Evolutionary conservation across 2,329 filamentous ascomycete species (phyloP), one percentile per base, ranked within the genome.

Genomic region (Aureobasidium musti): DNA sequence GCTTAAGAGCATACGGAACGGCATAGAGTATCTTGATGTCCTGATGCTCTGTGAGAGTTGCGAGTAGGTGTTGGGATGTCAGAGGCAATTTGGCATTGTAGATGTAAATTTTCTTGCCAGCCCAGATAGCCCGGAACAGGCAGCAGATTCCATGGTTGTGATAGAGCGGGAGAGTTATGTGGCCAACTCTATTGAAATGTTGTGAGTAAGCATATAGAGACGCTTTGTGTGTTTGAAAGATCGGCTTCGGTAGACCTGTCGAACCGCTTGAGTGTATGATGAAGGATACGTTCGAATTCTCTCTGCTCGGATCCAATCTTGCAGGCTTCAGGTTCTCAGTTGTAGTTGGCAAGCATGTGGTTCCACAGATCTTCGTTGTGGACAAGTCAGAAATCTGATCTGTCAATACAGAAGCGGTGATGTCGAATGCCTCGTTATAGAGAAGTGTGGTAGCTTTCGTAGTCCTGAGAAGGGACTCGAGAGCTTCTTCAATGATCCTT

Each of bases 1-100:
- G 74, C 70, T 88, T 88, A 21, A 89, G 73, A 0, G 83, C 82
- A 69, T 88, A 89, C 0, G 87, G 87, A 0, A 89, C 87, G 1
- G 80, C 82, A 67, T 86, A 83, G n/a, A 89, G 81, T 23, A 84
- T 82, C 57, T 87, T 83, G 37, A 72, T 71, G 6, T 71, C 70
- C 28, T 66, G 70, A 33, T 70, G 70, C 23, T 68, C 45, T 19
- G 39, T 67, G n/a, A 72, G 63, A 2, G 70, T 72, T 3, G 64
- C 33, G 7, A 72, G 63, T 13, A 73, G 67, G 59, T 73, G 67
- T 37, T 69, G 69, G 13, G 69, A 68, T 0, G 85, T 84, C 3
- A 87, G 72, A 0, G 86, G 86, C 2, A 87, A 71, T 1, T 77
- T 76, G 0, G 83, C 81, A 68, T 83, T 86, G 72, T 83, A 84